Percentiles rank a stretch among this genome's conserved stretches.
phyloP scores from a whole-genome alignment of 2,329 filamentous ascomycete genomes.

The Fusarium devonianum region DNA sequence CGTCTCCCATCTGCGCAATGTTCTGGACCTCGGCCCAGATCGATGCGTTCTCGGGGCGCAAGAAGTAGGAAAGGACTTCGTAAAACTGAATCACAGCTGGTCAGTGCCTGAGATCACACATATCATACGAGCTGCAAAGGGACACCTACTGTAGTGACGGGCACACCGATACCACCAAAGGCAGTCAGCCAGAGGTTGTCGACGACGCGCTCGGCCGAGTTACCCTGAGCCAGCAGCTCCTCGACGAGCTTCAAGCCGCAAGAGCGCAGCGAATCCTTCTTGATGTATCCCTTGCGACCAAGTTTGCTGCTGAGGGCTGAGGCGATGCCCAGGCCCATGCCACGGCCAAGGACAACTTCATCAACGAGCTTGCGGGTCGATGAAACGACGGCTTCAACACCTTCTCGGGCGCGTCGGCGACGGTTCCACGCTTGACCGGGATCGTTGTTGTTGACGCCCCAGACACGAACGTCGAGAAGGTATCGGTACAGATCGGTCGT shows the following conservation, averaged over 20 bases:
- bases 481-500: constrained; percentile 52
- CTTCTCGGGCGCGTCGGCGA: constrained; percentile 52
- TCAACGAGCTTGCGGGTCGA: constrained; percentile 51
- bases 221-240: constrained; percentile 46
- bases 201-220: constrained; percentile 44
- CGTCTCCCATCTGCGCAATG: constrained; percentile 47
- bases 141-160: constrained; percentile 48
- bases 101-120: neutral
- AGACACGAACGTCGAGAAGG: constrained; percentile 54
- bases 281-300: constrained; percentile 42
- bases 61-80: constrained; percentile 53
- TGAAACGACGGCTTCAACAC: constrained; percentile 47
- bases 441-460: constrained; percentile 57
- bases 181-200: constrained; percentile 51
- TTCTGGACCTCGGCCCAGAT: constrained; percentile 54
- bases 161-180: constrained; percentile 51
- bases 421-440: constrained; percentile 56
- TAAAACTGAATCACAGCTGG: constrained; percentile 48
- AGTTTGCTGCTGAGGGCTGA: constrained; percentile 41
- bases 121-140: neutral
- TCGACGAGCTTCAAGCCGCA: constrained; percentile 50
- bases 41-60: constrained; percentile 49
- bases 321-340: constrained; percentile 43
- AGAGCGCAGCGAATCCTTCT: constrained; percentile 48
- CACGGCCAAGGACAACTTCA: constrained; percentile 45